Base-by-base conservation (phyloP, 2,329 filamentous ascomycete species). In the Xylariaceae sp. region DNA sequence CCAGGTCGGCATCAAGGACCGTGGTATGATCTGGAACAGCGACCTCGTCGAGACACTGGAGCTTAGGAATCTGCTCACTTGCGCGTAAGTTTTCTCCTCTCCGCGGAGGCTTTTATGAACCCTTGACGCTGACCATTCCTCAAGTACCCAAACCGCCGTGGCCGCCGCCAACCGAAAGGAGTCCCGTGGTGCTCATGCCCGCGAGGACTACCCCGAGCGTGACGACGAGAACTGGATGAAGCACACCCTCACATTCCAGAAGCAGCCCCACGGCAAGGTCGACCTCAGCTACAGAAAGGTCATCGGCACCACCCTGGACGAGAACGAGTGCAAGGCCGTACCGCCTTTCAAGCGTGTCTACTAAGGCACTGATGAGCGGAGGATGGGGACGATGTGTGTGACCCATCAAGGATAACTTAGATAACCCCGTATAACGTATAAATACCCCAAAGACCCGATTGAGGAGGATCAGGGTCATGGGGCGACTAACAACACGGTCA, bases 21-120 rank as follows among this genome's bases (percentile, higher is more conserved):
- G 92, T 67, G 94, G 87, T 76, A 96, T 97, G 90, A 97, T 97
- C 73, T 97, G 90, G 90, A 97, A 97, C 81, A 88, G 86, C 16
- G 90, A 97, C 61, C 79, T 97, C 27, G 88, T 95, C 47, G 90
- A 97, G 76, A 94, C 90, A 6, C 80, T 98, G 40, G 92, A 98
- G 70, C 74, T 97, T 60, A 79, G 89, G 60, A 98, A 98, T 68
- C 68, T 98, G 59, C 72, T 98, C 62, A 97, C 92, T 59, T 97
- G 92, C 81, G 90, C 89, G 79, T 88, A 81, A 71, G 83, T 84
- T 32, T 24, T 26, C 6, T 24, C 11, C 11, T 24, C 11, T 24
- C 21, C 11, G n/a, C n/a, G n/a, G n/a, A n/a, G n/a, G n/a, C n/a
- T n/a, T n/a, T n/a, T n/a, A n/a, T n/a, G n/a, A n/a, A n/a, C n/a